phyloP scores from a whole-genome alignment of 2,329 filamentous ascomycete genomes.

The Ophiosphaerella herpotricha region DNA sequence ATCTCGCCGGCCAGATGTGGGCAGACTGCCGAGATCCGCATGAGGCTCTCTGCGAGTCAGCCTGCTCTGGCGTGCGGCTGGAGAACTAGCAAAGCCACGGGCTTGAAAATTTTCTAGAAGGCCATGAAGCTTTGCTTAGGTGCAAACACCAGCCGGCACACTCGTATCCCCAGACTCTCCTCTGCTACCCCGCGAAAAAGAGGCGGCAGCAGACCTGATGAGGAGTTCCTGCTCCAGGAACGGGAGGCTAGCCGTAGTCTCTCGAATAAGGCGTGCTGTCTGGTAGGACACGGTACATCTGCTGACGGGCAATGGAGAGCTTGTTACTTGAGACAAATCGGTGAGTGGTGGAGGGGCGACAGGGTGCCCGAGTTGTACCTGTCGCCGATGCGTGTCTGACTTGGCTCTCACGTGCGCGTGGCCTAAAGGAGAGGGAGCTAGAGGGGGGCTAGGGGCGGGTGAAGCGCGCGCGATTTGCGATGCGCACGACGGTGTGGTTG shows the following conservation, averaged over 20 bases:
- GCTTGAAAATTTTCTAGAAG: constrained; percentile 2
- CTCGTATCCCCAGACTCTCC: constrained; percentile 14
- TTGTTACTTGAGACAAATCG: constrained; percentile 37
- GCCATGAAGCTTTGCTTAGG: neutral
- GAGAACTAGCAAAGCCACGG: constrained; percentile 5
- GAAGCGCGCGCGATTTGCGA: constrained; percentile 12
- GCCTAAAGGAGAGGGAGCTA: constrained; percentile 10
- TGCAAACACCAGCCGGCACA: neutral
- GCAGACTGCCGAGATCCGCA: constrained; percentile 18
- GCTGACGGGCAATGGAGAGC: constrained; percentile 29
- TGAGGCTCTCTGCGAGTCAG: constrained; percentile 27
- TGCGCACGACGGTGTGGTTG: constrained; percentile 5
- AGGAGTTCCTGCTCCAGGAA: constrained; percentile 22
- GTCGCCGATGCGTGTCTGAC: constrained; percentile 39
- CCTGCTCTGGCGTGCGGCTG: constrained; percentile 5
- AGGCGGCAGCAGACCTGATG: constrained; percentile 14
- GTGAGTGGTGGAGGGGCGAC: constrained; percentile 29
- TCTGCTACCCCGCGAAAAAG: constrained; percentile 21
- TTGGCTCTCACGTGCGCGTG: constrained; percentile 33
- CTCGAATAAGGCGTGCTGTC: constrained; percentile 16
- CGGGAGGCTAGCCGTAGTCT: constrained; percentile 19
- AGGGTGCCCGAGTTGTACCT: constrained; percentile 31
- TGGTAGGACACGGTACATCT: constrained; percentile 24
- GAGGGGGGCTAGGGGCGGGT: constrained; percentile 1
- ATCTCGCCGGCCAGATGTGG: constrained; percentile 4